Conservation (phyloP, 352 stramenopile species). For the Globisporangium echinulatum region DNA sequence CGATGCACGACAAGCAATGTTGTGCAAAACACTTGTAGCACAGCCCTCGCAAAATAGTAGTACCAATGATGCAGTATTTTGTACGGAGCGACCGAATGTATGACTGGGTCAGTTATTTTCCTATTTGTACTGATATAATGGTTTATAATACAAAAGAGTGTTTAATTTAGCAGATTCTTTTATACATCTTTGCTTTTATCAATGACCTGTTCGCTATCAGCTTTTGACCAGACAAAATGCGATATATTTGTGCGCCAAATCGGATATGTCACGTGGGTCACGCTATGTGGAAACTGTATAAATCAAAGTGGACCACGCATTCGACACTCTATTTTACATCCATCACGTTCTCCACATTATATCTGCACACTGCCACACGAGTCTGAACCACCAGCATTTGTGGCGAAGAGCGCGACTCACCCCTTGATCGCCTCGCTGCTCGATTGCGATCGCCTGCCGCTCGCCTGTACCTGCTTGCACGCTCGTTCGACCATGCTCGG, state of each 20-base stretch:
- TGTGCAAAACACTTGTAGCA: no score
- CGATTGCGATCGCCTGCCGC: background rate
- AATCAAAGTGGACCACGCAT: background rate
- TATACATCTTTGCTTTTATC: background rate
- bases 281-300: background rate
- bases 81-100: no score
- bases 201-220: background rate
- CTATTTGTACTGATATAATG: no score
- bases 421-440: conserved; percentile 14
- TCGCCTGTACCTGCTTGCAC: no score
- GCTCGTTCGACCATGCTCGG: conserved; percentile 38
- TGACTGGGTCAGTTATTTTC: no score
- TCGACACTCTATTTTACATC: no score
- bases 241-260: background rate
- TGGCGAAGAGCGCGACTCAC: conserved; percentile 26
- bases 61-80: no score
- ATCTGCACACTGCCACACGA: background rate
- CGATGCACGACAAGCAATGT: no score
- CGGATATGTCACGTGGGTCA: no score
- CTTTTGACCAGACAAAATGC: no score
- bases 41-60: no score
- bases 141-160: no score
- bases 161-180: background rate
- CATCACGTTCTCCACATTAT: background rate
- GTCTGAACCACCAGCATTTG: conserved; percentile 14